Evolutionary conservation across 2,329 filamentous ascomycete genomes (phyloP).

Genomic region (Trichophyton verrucosum): DNA sequence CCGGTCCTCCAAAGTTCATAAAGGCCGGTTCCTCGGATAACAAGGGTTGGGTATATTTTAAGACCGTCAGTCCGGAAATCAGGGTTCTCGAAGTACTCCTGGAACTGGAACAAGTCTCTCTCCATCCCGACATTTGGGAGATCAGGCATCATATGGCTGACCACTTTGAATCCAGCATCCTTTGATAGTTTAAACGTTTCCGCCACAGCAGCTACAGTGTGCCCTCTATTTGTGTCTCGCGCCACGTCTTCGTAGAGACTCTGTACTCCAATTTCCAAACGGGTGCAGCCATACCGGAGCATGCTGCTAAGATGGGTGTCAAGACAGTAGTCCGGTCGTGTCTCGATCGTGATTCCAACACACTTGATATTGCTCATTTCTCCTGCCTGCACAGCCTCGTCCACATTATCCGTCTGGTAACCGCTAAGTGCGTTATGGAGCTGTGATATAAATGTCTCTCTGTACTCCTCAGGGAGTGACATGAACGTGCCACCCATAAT

Average conservation of each 20-base stretch:
- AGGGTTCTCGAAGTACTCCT: conserved; percentile 95
- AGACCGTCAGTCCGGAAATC: conserved; percentile 91
- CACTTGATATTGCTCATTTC: conserved; percentile 98
- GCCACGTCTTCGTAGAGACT: conserved; percentile 96
- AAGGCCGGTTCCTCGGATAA: conserved; percentile 88
- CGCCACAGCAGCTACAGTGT: conserved; percentile 87
- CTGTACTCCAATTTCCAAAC: conserved; percentile 89
- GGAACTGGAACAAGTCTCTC: conserved; percentile 89
- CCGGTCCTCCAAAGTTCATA: conserved; percentile 98
- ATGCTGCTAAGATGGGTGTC: conserved; percentile 92
- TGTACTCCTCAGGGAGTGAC: conserved; percentile 79
- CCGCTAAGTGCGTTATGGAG: conserved; percentile 94
- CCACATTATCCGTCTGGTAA: conserved; percentile 86
- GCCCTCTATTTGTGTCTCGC: conserved; percentile 91
- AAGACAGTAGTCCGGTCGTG: conserved; percentile 88
- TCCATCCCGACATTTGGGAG: conserved; percentile 97
- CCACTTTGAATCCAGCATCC: conserved; percentile 96
- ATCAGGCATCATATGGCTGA: conserved; percentile 99
- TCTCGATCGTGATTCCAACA: conserved; percentile 97
- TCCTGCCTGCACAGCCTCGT: conserved; percentile 85
- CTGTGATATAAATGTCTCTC: conserved; percentile 87
- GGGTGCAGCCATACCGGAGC: conserved; percentile 94
- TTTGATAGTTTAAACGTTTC: conserved; percentile 97
- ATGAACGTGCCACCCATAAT: conserved; percentile 99
- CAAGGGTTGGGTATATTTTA: conserved; percentile 95